Conservation (phyloP, 169 alveolate species). For the Cryptosporidium tyzzeri region DNA sequence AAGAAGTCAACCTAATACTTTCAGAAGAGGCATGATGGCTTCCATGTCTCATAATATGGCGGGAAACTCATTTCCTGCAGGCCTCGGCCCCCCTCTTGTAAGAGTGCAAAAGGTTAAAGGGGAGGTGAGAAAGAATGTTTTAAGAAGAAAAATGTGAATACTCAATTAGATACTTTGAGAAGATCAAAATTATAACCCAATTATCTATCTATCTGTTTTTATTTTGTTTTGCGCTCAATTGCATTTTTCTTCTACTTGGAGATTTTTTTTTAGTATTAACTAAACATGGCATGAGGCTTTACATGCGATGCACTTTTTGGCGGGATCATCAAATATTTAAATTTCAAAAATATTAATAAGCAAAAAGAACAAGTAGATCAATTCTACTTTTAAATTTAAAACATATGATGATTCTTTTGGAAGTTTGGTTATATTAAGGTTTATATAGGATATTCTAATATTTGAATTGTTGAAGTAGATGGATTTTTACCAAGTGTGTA, state of each 20-base stretch:
- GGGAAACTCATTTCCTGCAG: not conserved
- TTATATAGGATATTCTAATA: not conserved
- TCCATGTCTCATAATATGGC: not conserved
- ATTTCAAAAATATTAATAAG: not conserved
- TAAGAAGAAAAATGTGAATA: not conserved
- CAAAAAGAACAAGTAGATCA: not conserved
- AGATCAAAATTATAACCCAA: not conserved
- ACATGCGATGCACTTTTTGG: conserved; percentile 6
- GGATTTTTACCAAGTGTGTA: conserved; percentile 5
- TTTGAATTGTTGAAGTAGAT: not conserved
- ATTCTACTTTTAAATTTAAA: not conserved
- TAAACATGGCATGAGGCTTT: not conserved
- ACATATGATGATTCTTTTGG: not conserved
- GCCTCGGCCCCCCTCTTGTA: not conserved
- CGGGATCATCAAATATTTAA: not conserved
- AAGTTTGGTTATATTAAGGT: not conserved
- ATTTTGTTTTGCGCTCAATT: not conserved
- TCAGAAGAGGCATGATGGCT: conserved; percentile 25
- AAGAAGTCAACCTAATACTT: not conserved
- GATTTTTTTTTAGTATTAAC: not conserved
- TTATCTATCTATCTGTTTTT: not conserved
- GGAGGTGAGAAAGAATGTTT: not conserved
- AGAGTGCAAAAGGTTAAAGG: conserved; percentile 8
- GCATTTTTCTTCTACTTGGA: not conserved
- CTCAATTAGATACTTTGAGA: not conserved